A percentile compares a stretch with the other conserved stretches of the same genome.
Evolutionary conservation across 1,284 basidiomycete genomes (phyloP).

Genomic region (Moniliella sp.): DNA sequence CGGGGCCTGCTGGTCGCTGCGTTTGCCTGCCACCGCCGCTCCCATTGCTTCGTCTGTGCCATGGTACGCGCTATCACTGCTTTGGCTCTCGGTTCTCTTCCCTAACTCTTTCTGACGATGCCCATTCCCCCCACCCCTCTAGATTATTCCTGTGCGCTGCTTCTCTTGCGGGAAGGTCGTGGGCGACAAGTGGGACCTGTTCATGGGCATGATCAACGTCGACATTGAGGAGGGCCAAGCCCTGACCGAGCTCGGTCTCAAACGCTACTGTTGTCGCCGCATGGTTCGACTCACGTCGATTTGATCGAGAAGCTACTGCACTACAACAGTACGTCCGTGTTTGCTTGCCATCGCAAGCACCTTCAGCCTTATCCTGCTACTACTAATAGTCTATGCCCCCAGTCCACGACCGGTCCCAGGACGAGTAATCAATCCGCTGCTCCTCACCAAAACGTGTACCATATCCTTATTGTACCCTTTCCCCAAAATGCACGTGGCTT

Average conservation of each 20-base stretch:
- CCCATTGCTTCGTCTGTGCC: too few relatives aligned
- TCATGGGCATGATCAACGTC: conserved; percentile 24
- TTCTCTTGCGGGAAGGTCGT: conserved; percentile 34
- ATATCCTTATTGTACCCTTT: too few relatives aligned
- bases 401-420: too few relatives aligned
- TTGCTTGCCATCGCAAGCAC: too few relatives aligned
- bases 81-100: not conserved
- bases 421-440: too few relatives aligned
- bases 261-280: conserved; percentile 81
- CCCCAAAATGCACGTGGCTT: too few relatives aligned
- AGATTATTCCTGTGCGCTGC: conserved; percentile 32
- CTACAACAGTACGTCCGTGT: conserved; percentile 79
- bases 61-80: too few relatives aligned
- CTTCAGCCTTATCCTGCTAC: too few relatives aligned
- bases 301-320: conserved; percentile 84
- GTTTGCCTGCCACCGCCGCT: too few relatives aligned
- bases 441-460: too few relatives aligned
- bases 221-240: conserved; percentile 50
- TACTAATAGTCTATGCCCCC: too few relatives aligned
- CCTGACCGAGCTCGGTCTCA: conserved; percentile 68
- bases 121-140: not conserved
- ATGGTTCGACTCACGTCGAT: conserved; percentile 94
- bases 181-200: conserved; percentile 33
- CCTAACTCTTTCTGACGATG: not conserved
- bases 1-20: too few relatives aligned